These are phyloP conservation scores for Colletotrichum endophyticum DNA, from an alignment of 2,329 filamentous ascomycete species.

Conservation along the genomic window DNA sequence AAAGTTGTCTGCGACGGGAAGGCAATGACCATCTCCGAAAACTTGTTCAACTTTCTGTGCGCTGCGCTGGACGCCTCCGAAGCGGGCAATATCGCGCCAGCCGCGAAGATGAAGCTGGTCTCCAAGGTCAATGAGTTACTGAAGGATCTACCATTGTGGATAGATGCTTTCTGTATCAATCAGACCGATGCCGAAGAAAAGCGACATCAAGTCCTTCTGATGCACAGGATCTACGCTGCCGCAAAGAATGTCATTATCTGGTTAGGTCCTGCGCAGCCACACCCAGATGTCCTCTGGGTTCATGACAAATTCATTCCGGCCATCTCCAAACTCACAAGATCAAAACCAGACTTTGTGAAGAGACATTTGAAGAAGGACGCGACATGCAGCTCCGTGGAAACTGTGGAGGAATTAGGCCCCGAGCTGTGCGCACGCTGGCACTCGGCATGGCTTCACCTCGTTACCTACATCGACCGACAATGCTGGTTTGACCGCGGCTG, in stretches of 20 bases:
- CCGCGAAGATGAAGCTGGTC: no score
- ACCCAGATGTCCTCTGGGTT: not conserved
- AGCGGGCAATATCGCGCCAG: no score
- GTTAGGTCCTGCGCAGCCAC: not conserved
- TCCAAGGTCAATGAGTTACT: no score
- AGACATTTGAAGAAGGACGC: not conserved
- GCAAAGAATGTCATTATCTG: constrained; percentile 17
- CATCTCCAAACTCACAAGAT: not conserved
- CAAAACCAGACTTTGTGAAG: not conserved
- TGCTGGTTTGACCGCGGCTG: constrained; percentile 24
- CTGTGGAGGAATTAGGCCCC: not conserved
- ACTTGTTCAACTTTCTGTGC: no score
- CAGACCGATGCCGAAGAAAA: constrained; percentile 17
- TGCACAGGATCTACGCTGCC: constrained; percentile 18
- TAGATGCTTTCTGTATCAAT: constrained; percentile 25
- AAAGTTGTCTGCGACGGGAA: no score
- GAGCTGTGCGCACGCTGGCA: not conserved
- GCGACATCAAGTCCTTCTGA: constrained; percentile 19
- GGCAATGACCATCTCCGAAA: no score
- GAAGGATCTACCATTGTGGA: no score
- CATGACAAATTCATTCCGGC: not conserved
- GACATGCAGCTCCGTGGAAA: not conserved
- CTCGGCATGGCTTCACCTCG: not conserved
- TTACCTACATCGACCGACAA: not conserved
- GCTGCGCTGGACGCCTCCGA: no score